Evolutionary conservation across 2,329 filamentous ascomycete genomes (phyloP).

Genomic region (Tolypocladium ophioglossoides): DNA sequence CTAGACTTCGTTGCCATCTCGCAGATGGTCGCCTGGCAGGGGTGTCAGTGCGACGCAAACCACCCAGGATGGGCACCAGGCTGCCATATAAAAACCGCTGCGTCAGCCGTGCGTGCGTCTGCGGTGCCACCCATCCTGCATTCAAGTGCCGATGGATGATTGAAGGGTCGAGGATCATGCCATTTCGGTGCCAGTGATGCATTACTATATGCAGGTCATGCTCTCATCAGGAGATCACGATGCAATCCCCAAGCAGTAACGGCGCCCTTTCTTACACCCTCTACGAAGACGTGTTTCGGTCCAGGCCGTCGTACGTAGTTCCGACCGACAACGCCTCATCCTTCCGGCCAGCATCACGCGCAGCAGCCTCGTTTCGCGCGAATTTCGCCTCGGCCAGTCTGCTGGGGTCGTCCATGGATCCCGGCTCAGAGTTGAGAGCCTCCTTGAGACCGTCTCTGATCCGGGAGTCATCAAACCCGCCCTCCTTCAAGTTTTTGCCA

Average conservation of each 20-base stretch:
- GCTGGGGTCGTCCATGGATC: constrained; percentile 36
- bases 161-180: neutral
- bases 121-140: neutral
- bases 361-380: constrained; percentile 11
- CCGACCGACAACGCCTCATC: constrained; percentile 14
- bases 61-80: constrained; percentile 1
- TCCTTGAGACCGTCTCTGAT: constrained; percentile 25
- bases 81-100: constrained; percentile 4
- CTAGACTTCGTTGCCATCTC: constrained; percentile 1
- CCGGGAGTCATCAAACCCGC: constrained; percentile 21
- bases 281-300: constrained; percentile 15
- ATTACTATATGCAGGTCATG: too few relatives aligned
- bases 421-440: constrained; percentile 31
- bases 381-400: constrained; percentile 34
- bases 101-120: neutral
- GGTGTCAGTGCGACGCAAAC: neutral
- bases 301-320: constrained; percentile 20
- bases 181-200: neutral
- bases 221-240: neutral
- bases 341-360: constrained; percentile 14
- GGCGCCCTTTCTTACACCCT: neutral
- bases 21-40: neutral
- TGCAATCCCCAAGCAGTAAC: neutral
- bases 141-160: neutral
- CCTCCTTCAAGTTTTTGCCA: constrained; percentile 32